phyloP scores from a whole-genome alignment of 805 yeast species.

The Metschnikowia cerradonensis region DNA sequence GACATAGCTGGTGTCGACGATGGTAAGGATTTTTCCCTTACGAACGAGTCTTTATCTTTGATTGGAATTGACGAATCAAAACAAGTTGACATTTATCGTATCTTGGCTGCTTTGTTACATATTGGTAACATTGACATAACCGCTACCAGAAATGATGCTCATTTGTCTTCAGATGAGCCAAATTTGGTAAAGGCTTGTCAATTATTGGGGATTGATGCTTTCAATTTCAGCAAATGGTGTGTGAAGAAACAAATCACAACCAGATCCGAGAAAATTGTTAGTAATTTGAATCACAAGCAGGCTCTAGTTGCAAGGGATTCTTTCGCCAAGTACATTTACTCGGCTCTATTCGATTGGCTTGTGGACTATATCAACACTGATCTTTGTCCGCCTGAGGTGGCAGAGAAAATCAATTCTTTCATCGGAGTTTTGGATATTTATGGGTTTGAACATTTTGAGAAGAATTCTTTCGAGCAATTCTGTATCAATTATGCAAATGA shows the following conservation, averaged over 20 bases:
- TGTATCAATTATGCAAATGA: constrained; percentile 97
- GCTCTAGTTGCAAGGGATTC: constrained; percentile 93
- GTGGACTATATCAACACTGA: constrained; percentile 80
- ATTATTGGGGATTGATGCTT: constrained; percentile 74
- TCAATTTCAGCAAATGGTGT: constrained; percentile 80
- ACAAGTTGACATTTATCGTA: constrained; percentile 67
- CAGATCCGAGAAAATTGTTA: constrained; percentile 86
- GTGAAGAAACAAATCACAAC: constrained; percentile 88
- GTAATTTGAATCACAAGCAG: constrained; percentile 76
- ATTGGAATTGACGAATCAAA: constrained; percentile 65
- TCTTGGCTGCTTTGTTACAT: constrained; percentile 85
- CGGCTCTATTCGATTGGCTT: constrained; percentile 93
- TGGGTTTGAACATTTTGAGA: constrained; percentile 94
- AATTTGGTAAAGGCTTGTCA: constrained; percentile 78
- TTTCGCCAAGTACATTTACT: constrained; percentile 90
- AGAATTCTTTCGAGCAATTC: constrained; percentile 93
- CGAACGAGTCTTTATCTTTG: constrained; percentile 69
- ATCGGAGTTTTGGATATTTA: constrained; percentile 97
- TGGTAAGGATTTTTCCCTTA: constrained; percentile 66
- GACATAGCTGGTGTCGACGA: constrained; percentile 78
- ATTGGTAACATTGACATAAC: constrained; percentile 88
- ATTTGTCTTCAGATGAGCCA: constrained; percentile 81
- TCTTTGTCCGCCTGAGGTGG: constrained; percentile 71
- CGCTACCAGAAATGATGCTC: constrained; percentile 80
- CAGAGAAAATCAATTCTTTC: constrained; percentile 57